Evolutionary conservation across 1,139 yeast genomes (phyloP), one percentile per base, ranked within the genome.

Genomic region (Pichia sp.): DNA sequence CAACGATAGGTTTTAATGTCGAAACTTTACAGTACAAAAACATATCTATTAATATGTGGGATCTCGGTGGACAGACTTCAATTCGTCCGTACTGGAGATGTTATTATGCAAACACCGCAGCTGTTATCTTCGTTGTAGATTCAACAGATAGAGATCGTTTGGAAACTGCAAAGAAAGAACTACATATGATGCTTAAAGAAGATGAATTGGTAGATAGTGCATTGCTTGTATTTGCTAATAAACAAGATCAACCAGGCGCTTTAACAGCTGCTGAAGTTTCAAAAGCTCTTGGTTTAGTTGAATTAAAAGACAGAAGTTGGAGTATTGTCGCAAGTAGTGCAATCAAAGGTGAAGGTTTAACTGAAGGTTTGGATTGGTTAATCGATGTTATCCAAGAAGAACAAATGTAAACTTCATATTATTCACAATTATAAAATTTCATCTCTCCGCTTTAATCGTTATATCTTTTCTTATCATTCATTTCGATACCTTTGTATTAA

Each of bases 1-100:
- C 95, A 18, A 88, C 98, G 9, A 88, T 91, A 51, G 98, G 98
- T 6, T 91, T 91, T 72, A 91, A 91, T 59, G 98, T 91, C 33
- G 98, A 91, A 59, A 91, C 98, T 1, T 69, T 91, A 47, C 80
- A 79, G 42, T 91, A 91, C 62, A 87, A 87, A 56, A 91, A 91
- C 61, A 74, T 91, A 54, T 88, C 95, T 39, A 77, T 91, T 58
- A 91, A 91, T 61, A 74, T 73, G 66, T 73, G 84, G 85, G 98
- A 91, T 68, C 74, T 91, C 50, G 98, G 98, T 47, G 98, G 98
- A 1, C 98, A 91, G 63, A 89, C 97, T 2, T 81, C 94, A 20
- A 91, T 91, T 53, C 74, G 98, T 55, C 97, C 98, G 2, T 91
- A 91, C 65, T 91, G 98, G 98, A 74, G 98, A 56, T 91, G 97